phyloP scores from a whole-genome alignment of 1,284 basidiomycete genomes.

The Termitomyces sp. region DNA sequence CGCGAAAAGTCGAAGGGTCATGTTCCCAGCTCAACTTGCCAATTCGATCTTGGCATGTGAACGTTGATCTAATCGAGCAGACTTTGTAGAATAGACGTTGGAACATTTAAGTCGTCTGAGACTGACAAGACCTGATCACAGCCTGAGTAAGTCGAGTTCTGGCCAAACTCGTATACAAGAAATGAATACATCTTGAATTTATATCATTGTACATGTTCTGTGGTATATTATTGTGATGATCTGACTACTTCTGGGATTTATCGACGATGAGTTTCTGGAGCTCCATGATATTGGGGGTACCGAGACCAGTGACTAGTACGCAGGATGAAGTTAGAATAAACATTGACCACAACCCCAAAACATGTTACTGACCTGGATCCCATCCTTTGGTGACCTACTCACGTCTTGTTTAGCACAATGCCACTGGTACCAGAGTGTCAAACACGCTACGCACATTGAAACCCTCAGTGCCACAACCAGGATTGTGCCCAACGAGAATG shows the following conservation, averaged over 20 bases:
- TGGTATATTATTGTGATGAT: neutral
- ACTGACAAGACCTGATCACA: neutral
- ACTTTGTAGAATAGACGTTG: too few species aligned
- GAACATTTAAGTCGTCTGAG: too few species aligned
- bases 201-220: neutral
- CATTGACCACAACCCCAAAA: neutral
- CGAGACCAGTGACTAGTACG: constrained; percentile 16
- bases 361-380: constrained; percentile 36
- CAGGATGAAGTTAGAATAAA: neutral
- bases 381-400: constrained; percentile 31
- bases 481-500: constrained; percentile 47
- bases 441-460: constrained; percentile 35
- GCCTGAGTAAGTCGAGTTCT: neutral
- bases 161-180: neutral
- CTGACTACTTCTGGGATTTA: neutral
- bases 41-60: too few species aligned
- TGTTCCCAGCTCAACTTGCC: too few species aligned
- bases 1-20: too few species aligned
- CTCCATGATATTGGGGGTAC: constrained; percentile 16
- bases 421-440: neutral
- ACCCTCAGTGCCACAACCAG: constrained; percentile 50
- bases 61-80: too few species aligned
- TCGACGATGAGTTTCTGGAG: constrained; percentile 10
- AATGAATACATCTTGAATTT: neutral
- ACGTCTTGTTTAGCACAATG: neutral